Conservation (phyloP, 2,329 filamentous ascomycete species). For the Neophaeococcomyces aloes region DNA sequence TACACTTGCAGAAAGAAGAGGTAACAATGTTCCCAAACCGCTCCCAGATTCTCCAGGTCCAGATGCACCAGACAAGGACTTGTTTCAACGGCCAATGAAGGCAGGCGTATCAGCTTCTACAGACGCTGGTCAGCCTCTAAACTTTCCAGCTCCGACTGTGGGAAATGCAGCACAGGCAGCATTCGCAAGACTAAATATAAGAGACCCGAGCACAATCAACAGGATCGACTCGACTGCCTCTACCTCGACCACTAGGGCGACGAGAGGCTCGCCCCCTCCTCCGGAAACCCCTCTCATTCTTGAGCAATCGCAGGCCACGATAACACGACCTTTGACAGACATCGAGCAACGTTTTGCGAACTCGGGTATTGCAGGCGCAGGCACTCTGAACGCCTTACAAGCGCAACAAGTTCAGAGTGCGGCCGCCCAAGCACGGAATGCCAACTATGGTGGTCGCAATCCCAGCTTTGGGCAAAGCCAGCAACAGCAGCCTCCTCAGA, state of each 20-base stretch:
- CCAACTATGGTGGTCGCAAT: slow-evolving; percentile 58
- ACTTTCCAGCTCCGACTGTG: slow-evolving; percentile 12
- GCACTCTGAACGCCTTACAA: slow-evolving; percentile 65
- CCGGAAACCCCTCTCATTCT: slow-evolving; percentile 82
- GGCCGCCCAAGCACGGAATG: slow-evolving; percentile 60
- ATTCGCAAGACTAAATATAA: slow-evolving; percentile 37
- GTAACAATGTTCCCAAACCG: slow-evolving; percentile 63
- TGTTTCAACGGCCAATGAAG: slow-evolving; percentile 56
- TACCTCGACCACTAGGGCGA: slow-evolving; percentile 83
- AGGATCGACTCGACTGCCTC: slow-evolving; percentile 73
- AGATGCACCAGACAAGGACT: slow-evolving; percentile 61
- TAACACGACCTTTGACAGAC: slow-evolving; percentile 52
- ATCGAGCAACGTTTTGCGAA: slow-evolving; percentile 89
- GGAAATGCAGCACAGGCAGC: slow-evolving; percentile 13
- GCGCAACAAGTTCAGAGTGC: slow-evolving; percentile 73
- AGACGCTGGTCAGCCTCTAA: background rate
- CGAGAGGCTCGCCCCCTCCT: slow-evolving; percentile 83
- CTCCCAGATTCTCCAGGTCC: slow-evolving; percentile 73
- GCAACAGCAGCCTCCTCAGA: slow-evolving; percentile 32
- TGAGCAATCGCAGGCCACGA: slow-evolving; percentile 26
- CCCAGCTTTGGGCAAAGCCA: slow-evolving; percentile 19
- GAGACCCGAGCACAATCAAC: slow-evolving; percentile 46
- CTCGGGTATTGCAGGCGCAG: slow-evolving; percentile 76
- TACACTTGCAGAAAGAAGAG: slow-evolving; percentile 70
- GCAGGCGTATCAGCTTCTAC: too few species aligned